Conservation (phyloP, 2,329 filamentous ascomycete genomes). For the Colletotrichum kahawae region DNA sequence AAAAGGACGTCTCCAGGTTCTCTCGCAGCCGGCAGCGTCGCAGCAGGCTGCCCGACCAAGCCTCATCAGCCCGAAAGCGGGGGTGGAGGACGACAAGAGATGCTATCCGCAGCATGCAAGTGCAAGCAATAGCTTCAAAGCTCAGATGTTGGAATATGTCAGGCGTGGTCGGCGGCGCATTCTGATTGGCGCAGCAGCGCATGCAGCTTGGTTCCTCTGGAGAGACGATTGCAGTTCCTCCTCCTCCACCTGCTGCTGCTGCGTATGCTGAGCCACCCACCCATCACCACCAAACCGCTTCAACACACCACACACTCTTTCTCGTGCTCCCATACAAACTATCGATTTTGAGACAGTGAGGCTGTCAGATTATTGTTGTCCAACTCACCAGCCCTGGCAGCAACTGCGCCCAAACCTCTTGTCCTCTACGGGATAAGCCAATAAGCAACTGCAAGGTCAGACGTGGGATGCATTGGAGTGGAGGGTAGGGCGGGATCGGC, state of each 20-base stretch:
- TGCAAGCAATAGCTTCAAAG: not conserved
- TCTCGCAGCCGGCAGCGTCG: not conserved
- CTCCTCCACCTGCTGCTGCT: not conserved
- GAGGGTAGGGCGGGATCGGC: not conserved
- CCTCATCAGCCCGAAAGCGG: not conserved
- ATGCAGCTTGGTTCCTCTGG: not conserved
- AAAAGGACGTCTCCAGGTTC: not conserved
- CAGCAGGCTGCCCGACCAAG: constrained; percentile 12
- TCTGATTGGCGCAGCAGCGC: not conserved
- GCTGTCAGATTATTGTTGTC: constrained; percentile 2
- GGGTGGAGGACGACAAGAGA: not conserved
- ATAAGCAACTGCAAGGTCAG: not conserved
- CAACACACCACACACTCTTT: not conserved
- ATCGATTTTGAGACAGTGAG: not conserved
- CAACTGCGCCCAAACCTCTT: not conserved
- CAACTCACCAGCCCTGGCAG: constrained; percentile 9
- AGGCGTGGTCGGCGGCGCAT: not conserved
- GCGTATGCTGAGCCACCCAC: not conserved
- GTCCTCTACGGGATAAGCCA: not conserved
- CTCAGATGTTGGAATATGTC: not conserved
- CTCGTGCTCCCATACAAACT: not conserved
- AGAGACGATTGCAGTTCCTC: not conserved
- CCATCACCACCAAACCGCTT: not conserved
- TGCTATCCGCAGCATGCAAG: not conserved
- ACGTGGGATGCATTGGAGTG: not conserved